Conservation (phyloP, 2,329 filamentous ascomycete genomes). For the Fusarium sp. region DNA sequence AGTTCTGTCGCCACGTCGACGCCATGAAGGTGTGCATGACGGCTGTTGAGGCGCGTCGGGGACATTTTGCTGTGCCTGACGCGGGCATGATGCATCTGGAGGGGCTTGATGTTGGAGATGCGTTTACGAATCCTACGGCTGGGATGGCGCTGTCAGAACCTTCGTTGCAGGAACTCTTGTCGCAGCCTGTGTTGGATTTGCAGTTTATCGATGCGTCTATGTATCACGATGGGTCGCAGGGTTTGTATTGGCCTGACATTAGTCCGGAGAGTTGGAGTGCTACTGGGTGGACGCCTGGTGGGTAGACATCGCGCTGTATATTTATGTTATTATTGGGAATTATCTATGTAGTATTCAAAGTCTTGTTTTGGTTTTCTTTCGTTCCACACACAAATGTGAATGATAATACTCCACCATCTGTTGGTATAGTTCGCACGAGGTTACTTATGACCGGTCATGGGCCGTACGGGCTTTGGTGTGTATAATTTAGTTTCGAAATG, state of each 20-base stretch:
- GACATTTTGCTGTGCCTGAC: slow-evolving; percentile 28
- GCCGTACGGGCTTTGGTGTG: no score
- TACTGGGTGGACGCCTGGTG: slow-evolving; percentile 33
- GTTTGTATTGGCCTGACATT: slow-evolving; percentile 47
- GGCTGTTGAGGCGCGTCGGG: slow-evolving; percentile 30
- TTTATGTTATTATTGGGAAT: neutral
- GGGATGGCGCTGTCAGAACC: slow-evolving; percentile 55
- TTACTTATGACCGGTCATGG: no score
- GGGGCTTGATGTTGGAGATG: slow-evolving; percentile 32
- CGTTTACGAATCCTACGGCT: slow-evolving; percentile 46
- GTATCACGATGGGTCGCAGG: slow-evolving; percentile 45
- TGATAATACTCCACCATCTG: no score
- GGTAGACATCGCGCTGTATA: accelerated
- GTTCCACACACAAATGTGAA: no score
- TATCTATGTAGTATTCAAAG: no score
- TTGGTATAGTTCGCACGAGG: no score
- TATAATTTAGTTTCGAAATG: no score
- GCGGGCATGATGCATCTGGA: slow-evolving; percentile 30
- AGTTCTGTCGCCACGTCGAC: slow-evolving; percentile 59
- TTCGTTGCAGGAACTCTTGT: slow-evolving; percentile 53
- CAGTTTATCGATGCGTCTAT: slow-evolving; percentile 52
- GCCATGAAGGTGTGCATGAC: slow-evolving; percentile 51
- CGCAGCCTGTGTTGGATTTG: slow-evolving; percentile 52
- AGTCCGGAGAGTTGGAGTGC: slow-evolving; percentile 46
- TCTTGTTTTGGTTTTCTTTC: no score